Evolutionary conservation across 371 early-diverging fungal species (phyloP).

Genomic region (Apophysomyces trapeziformis): DNA sequence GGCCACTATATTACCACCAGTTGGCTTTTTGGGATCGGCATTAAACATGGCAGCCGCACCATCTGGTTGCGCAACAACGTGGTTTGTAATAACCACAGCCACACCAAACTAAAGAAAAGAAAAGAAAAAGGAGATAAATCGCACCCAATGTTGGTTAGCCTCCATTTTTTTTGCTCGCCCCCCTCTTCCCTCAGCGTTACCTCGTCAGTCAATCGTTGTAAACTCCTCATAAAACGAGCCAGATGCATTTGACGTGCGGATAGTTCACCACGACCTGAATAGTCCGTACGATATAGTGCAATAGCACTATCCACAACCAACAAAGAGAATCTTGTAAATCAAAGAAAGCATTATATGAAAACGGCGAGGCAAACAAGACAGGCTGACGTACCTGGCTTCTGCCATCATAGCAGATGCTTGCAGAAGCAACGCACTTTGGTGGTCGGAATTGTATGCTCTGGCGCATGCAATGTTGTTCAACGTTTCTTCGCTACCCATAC

Average conservation of each 20-base stretch:
- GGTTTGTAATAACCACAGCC: constrained; percentile 98
- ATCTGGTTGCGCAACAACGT: constrained; percentile 98
- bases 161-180: too few species aligned
- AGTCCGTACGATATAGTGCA: constrained; percentile 97
- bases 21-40: constrained; percentile 97
- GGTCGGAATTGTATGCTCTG: constrained; percentile 97
- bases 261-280: constrained; percentile 96
- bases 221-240: constrained; percentile 90
- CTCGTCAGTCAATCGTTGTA: constrained; percentile 95
- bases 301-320: constrained; percentile 98
- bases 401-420: constrained; percentile 98
- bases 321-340: constrained; percentile 70
- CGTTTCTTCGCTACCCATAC: constrained; percentile 86
- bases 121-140: too few species aligned
- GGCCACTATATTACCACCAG: constrained; percentile 99
- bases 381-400: constrained; percentile 64
- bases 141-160: too few species aligned
- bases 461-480: constrained; percentile 97
- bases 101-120: constrained; percentile 75
- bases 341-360: constrained; percentile 9
- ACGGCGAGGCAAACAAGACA: too few species aligned
- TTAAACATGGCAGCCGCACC: constrained; percentile 93
- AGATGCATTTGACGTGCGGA: constrained; percentile 97
- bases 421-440: constrained; percentile 89
- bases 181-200: constrained; percentile 26